These are phyloP conservation scores for Zea mays DNA, from an alignment of 176 grass and related monocot genomes.

Conservation along the genomic window Zm-B73-REFERENCE-NAM-5.0 NC_050105.1:4955501-4956000, in stretches of 20 bases:
- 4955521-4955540: background rate
- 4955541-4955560: background rate
- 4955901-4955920: constrained; percentile 73
- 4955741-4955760: background rate
- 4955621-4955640: constrained; percentile 19
- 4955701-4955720: background rate
- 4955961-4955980: no score
- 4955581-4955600: background rate
- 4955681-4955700: constrained; percentile 42
- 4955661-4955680: constrained; percentile 78
- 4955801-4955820: constrained; percentile 3
- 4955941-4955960: no score
- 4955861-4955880: constrained; percentile 84
- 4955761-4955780: background rate
- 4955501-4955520: no score
- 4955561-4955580: background rate
- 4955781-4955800: background rate
- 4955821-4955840: constrained; percentile 49
- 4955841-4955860: constrained; percentile 83
- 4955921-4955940: constrained; percentile 34
- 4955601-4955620: no score
- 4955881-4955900: constrained; percentile 84
- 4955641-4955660: constrained; percentile 60
- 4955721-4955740: background rate
- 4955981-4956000: no score